These are phyloP conservation scores for Quercus wislizeni DNA, from an alignment of 306 rosid genomes.

Conservation along the genomic window DNA sequence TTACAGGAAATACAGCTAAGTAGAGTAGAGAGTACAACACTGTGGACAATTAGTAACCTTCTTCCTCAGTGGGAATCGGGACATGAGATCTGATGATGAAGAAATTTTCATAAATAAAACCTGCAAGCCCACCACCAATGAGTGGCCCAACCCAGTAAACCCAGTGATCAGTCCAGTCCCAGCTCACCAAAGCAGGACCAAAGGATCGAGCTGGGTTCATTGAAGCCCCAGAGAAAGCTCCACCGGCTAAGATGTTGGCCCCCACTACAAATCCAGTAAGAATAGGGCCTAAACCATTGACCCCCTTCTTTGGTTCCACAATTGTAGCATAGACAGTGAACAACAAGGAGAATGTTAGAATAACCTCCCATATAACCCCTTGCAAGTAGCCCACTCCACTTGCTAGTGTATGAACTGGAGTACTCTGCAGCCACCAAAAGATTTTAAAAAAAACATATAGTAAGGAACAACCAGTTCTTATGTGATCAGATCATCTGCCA, in stretches of 20 bases:
- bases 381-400: conserved; percentile 67
- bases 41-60: background rate
- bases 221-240: conserved; percentile 72
- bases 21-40: background rate
- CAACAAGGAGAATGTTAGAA: conserved; percentile 72
- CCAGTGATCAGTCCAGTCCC: conserved; percentile 89
- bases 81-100: conserved; percentile 57
- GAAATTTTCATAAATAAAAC: conserved; percentile 66
- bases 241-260: conserved; percentile 85
- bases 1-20: background rate
- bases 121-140: conserved; percentile 83
- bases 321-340: conserved; percentile 78
- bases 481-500: too few species aligned
- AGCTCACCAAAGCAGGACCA: conserved; percentile 81
- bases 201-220: conserved; percentile 94
- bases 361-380: conserved; percentile 81
- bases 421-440: conserved; percentile 36
- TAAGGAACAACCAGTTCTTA: too few species aligned
- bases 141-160: conserved; percentile 97
- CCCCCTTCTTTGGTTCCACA: conserved; percentile 82
- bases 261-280: conserved; percentile 78
- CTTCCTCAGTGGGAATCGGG: conserved; percentile 41
- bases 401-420: conserved; percentile 71
- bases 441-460: too few species aligned
- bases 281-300: conserved; percentile 68